Base-by-base conservation (phyloP, 352 stramenopile species). In the Hyaloperonospora brassicae region DNA sequence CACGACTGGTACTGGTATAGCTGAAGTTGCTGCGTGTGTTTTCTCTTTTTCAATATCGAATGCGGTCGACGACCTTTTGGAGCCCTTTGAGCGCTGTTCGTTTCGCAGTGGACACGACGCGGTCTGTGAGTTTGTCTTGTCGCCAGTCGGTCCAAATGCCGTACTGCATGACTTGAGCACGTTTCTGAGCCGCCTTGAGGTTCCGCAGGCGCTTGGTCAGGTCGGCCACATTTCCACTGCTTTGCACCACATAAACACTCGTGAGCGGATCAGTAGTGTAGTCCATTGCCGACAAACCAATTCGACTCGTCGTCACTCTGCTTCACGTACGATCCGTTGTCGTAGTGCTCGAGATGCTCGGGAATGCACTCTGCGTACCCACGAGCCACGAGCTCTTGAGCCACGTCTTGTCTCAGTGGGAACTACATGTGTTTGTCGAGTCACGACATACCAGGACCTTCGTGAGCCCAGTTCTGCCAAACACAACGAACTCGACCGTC, bases 71-170 rank as follows among this genome's bases (percentile, higher is more conserved):
- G 6, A 83, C 50, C 45, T 76, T 78, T 48, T 70, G 70, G 11
- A 83, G 58, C 5, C 73, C 68, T 21, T 70, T 67, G 25, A 58
- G 57, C 4, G 77, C 86, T 13, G 68, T 72, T 31, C 82, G 75
- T 56, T 80, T 88, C 12, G 79, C 64, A 7, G 77, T 79, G 0
- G 82, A 86, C 23, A 89, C 22, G 4, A 92, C 50, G 27, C 82
- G 77, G 12, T 79, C 67, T 0, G 64, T 66, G 0, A 92, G 66
- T 25, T 78, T 86, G n/a, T 84, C 73, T 5, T 86, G 77, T 51
- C 82, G 64, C 72, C 76, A 92, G 23, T 85, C 66, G 50, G 80
- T 84, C 82, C 82, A 92, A 21, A 89, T 79, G 7, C 82, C 82
- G 30, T 84, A 89, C 47, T 84, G 79, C 82, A 92, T 92, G 5